These are phyloP conservation scores for Fusarium veterinarium DNA, from an alignment of 2,329 filamentous ascomycete species.

Conservation along the genomic window DNA sequence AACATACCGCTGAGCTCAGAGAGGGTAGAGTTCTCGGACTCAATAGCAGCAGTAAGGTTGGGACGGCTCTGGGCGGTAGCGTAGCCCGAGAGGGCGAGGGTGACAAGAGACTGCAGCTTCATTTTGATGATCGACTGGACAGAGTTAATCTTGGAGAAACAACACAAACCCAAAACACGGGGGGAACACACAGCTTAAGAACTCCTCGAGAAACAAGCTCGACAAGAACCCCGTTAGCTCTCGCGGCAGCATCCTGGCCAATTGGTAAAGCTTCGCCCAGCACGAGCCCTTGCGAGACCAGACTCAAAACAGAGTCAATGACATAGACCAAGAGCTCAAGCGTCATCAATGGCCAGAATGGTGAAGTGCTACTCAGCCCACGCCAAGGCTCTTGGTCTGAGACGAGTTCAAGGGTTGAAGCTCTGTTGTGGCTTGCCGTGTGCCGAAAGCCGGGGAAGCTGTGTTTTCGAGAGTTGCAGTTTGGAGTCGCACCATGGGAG, in stretches of 20 bases:
- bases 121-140: conserved; percentile 26
- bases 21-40: conserved; percentile 44
- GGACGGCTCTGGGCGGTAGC: conserved; percentile 38
- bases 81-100: conserved; percentile 34
- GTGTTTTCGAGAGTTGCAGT: conserved; percentile 12
- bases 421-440: conserved; percentile 21
- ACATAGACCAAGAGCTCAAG: conserved; percentile 38
- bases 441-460: conserved; percentile 15
- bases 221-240: conserved; percentile 1
- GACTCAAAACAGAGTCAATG: conserved; percentile 38
- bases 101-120: conserved; percentile 36
- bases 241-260: conserved; percentile 21
- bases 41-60: conserved; percentile 41
- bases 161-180: not conserved
- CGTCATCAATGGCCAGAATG: conserved; percentile 31
- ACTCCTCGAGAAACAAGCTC: not conserved
- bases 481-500: conserved; percentile 5
- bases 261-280: conserved; percentile 14
- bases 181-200: conserved; percentile 16
- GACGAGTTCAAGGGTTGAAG: conserved; percentile 11
- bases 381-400: conserved; percentile 18
- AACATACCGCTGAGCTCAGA: conserved; percentile 40
- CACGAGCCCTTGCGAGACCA: conserved; percentile 22
- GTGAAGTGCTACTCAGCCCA: conserved; percentile 19
- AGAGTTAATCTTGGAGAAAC: conserved; percentile 7